A percentile compares a stretch with the other conserved stretches of the same genome.
Evolutionary conservation across 768 basidiomycete genomes (phyloP).

Genomic region (Hortiboletus flavorubellus): DNA sequence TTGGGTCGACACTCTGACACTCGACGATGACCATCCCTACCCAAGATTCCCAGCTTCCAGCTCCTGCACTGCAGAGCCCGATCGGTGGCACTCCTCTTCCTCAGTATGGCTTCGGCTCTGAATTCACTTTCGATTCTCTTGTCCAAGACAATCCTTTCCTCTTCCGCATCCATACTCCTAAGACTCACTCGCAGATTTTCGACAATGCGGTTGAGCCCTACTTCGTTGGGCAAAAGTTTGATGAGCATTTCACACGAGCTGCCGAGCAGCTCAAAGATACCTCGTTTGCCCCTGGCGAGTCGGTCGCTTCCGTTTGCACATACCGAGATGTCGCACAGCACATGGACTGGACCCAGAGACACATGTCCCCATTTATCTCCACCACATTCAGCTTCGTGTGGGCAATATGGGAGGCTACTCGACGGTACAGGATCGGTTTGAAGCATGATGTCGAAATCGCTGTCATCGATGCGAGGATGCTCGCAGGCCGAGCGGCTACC

Average conservation of each 20-base stretch:
- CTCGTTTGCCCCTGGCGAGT: conserved; percentile 32
- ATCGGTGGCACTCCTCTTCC: conserved; percentile 41
- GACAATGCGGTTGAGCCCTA: conserved; percentile 53
- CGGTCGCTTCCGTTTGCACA: conserved; percentile 32
- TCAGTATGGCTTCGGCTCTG: conserved; percentile 69
- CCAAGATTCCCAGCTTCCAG: conserved; percentile 10
- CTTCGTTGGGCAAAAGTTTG: conserved; percentile 67
- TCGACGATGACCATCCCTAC: conserved; percentile 26
- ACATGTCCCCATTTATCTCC: conserved; percentile 66
- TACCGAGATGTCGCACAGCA: conserved; percentile 66
- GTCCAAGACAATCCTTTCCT: conserved; percentile 67
- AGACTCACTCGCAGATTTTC: conserved; percentile 50
- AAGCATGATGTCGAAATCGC: conserved; percentile 80
- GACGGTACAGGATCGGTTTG: conserved; percentile 66
- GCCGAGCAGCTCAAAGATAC: conserved; percentile 37
- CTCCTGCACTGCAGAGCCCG: conserved; percentile 22
- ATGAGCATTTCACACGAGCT: conserved; percentile 37
- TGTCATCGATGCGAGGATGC: conserved; percentile 64
- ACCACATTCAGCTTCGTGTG: conserved; percentile 79
- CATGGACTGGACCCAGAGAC: conserved; percentile 77
- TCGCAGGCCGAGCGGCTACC: conserved; percentile 57
- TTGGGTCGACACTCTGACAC: conserved; percentile 6
- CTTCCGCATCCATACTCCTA: conserved; percentile 79
- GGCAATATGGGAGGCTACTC: conserved; percentile 79
- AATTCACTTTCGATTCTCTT: conserved; percentile 59